Base-by-base conservation (phyloP, 176 grass and related monocot species). In the Zoysia japonica region DNA sequence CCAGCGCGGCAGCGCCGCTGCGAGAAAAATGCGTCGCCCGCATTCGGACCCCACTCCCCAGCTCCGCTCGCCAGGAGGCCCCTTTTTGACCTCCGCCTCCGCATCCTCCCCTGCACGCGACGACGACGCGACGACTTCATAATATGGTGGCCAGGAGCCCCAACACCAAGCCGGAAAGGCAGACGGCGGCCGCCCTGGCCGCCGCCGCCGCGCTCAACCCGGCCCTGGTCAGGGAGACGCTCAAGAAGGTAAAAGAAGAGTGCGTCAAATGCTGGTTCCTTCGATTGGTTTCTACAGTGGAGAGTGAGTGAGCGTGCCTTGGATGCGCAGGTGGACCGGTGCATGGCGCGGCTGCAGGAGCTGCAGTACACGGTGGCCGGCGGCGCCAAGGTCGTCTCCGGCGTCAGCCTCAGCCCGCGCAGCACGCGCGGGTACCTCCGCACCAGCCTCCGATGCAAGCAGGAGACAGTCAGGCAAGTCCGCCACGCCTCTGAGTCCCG, bases 341-440 rank as follows among this genome's bases (percentile, higher is more conserved):
- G 94, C 91, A 91, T 97, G 94, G 88, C 90, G 47, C 92, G 90
- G 51, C 87, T 94, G 36, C 92, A 98, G 87, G 96, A 98, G 84
- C 92, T 98, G 73, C 92, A 98, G 88, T 98, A 87, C 85, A 94
- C 92, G 72, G 92, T 94, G 55, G 85, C 85, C 49, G 96, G 92
- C 54, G 96, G 92, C 57, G 57, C 83, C 28, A 98, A 98, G 84
- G 92, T 94, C 54, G 84, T 95, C 54, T 86, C 96, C 11, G 96
- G 92, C 15, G 81, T 92, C 41, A 94, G 55, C 77, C 96, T 98
- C 78, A 98, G 96, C 88, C 96, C 96, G 2, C 92, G 90, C 20
- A 98, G 96, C 88, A 98, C 92, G n/a, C 87, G 81, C 54, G 90
- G 91, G 12, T 94, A 98, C 74, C 88, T 93, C 69, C 89, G 80